These are phyloP conservation scores for Nakaseomyces delphensis DNA, from an alignment of 1,139 yeast species.

Conservation along the genomic window DNA sequence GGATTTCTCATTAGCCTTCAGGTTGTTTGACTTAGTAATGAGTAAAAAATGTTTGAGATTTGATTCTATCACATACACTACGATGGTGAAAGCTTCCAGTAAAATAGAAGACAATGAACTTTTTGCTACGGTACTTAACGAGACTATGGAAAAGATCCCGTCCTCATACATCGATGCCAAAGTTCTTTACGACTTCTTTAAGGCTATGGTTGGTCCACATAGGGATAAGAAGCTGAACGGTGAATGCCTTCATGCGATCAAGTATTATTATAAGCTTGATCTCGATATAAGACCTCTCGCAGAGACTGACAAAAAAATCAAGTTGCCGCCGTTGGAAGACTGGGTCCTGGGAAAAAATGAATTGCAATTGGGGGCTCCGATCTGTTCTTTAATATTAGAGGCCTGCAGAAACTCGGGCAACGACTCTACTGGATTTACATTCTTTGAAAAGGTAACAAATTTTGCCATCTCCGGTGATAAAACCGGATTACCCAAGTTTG, in stretches of 20 bases:
- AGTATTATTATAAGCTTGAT: background rate
- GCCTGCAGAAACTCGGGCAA: conserved; percentile 13
- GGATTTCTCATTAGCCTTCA: conserved; percentile 20
- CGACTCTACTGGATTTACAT: conserved; percentile 12
- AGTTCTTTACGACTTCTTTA: conserved; percentile 22
- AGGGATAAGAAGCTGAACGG: background rate
- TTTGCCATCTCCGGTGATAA: background rate
- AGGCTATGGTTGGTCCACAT: conserved; percentile 6
- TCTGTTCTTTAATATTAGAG: conserved; percentile 19
- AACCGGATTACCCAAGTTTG: background rate
- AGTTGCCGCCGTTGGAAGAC: conserved; percentile 15
- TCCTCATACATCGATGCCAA: conserved; percentile 16
- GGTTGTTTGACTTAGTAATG: conserved; percentile 15
- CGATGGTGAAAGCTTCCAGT: conserved; percentile 20
- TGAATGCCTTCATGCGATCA: conserved; percentile 1
- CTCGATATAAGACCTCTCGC: background rate
- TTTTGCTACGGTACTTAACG: conserved; percentile 18
- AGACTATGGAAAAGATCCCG: conserved; percentile 17
- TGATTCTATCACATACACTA: conserved; percentile 23
- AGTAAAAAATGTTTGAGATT: conserved; percentile 14
- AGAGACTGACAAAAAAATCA: background rate
- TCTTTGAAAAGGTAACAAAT: conserved; percentile 9
- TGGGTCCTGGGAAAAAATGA: conserved; percentile 4
- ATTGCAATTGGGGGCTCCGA: conserved; percentile 15
- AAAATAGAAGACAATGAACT: conserved; percentile 16